Evolutionary conservation across 1,139 yeast genomes (phyloP).

Genomic region (Geotrichum cucujoidarum): DNA sequence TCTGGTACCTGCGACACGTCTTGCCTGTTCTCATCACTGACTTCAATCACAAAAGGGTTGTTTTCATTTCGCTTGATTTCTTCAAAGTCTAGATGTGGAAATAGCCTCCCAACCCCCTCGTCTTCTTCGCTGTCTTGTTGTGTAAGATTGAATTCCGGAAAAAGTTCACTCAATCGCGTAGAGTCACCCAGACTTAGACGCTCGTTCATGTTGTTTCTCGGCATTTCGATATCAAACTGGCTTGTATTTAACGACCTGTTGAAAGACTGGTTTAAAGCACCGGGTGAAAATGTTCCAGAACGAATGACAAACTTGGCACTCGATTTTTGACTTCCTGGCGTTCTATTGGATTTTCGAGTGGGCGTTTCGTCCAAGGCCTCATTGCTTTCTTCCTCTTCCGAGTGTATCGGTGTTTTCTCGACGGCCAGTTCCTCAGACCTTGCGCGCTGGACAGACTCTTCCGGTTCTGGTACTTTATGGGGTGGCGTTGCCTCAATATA

Average conservation of each 20-base stretch:
- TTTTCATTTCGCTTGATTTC: constrained; percentile 11
- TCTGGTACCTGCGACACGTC: constrained; percentile 12
- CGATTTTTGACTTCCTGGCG: neutral
- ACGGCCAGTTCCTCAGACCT: neutral
- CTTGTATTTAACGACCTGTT: constrained; percentile 5
- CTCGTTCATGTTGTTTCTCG: constrained; percentile 3
- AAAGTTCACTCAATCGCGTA: constrained; percentile 17
- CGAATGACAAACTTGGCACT: neutral
- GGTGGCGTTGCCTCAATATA: neutral
- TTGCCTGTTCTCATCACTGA: constrained; percentile 10
- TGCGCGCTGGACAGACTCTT: neutral
- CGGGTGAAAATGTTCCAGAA: constrained; percentile 1
- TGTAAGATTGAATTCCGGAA: constrained; percentile 18
- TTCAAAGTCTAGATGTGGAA: neutral
- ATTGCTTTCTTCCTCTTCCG: neutral
- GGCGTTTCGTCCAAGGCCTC: constrained; percentile 1
- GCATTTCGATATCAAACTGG: constrained; percentile 9
- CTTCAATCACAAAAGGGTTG: constrained; percentile 18
- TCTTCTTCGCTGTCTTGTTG: constrained; percentile 8
- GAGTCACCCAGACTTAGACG: constrained; percentile 11
- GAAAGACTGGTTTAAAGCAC: neutral
- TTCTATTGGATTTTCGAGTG: neutral
- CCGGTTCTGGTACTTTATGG: neutral
- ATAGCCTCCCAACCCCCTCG: neutral
- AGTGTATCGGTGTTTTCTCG: neutral